Evolutionary conservation across 106 monocot genomes (phyloP), one percentile per base, ranked within the genome.

Genomic region (Narthecium ossifragum): DNA sequence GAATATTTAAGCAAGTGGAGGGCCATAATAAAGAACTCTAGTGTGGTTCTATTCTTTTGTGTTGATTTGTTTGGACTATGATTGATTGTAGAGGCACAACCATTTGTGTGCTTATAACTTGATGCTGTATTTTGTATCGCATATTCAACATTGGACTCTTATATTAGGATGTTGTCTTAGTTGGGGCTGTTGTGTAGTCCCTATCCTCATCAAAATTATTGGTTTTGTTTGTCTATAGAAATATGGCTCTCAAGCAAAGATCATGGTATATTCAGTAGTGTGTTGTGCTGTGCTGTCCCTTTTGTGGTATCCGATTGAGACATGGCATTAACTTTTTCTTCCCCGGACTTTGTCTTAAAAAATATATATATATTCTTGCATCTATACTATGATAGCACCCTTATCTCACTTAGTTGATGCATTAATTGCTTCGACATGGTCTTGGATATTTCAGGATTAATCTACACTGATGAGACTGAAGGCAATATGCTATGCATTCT

Each of bases 361-460:
- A 37, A 37, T 37, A 37, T 37, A 37, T 37, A 6, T 5, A 6
- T 37, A 37, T 37, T 37, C 36, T 41, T 41, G 2, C 1, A 43
- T 17, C 6, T 0, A 43, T 13, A 43, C 18, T 43, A 43, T 43
- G 15, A 39, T 3, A 11, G 9, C 3, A 9, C 1, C 12, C 39
- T 11, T 39, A 15, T 39, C 3, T 17, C 43, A 10, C 14, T 43
- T 6, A 0, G 14, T 43, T 17, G 43, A 43, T 43, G 4, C 3
- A 0, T 1, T 43, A 43, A 10, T 17, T 43, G 10, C 18, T 43
- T 43, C 6, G 14, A 13, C 15, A 39, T 47, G 13, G 13, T n/a
- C 20, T 47, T 49, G 47, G 18, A 0, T 22, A 49, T 49, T 49
- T n/a, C 23, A 49, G 49, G 49, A 49, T 49, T 49, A 49, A 49